Base-by-base conservation (phyloP, 768 basidiomycete genomes). In the Panellus pusillus region DNA sequence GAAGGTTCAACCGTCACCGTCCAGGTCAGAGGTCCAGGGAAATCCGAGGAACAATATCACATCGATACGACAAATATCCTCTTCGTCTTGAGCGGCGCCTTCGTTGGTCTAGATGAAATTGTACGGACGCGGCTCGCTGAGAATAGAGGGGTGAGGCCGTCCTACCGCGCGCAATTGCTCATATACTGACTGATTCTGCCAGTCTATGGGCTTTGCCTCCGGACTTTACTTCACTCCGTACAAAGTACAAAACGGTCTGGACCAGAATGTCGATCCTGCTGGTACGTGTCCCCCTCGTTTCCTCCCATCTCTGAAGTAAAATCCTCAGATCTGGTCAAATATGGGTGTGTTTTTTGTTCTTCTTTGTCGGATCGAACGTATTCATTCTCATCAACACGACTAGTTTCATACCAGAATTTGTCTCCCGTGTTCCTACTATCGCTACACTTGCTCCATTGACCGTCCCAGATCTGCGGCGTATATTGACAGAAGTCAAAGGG, bases 11-110 rank as follows among this genome's bases (percentile, higher is more conserved):
- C 86, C 7, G 79, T 96, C 36, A 86, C 84, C n/a, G 78, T 96
- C 1, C 89, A 90, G 62, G 83, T 86, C 0, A 92, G 89, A 67
- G 83, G 80, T 15, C 68, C 77, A 77, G 75, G 72, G 27, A 89
- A 81, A 63, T 77, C 84, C 0, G 91, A 93, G 41, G 72, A 77
- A 9, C 52, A 54, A 12, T 89, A 84, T 61, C 81, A 84, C 47
- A 86, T 94, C 35, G 89, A 94, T 68, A 96, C 93, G 0, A 83
- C 88, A 8, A 94, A 98, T 62, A 83, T 98, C 20, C 74, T 98
- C n/a, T 98, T 98, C 70, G 89, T 98, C 55, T 68, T 96, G 11
- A 94, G 93, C 45, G 96, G 96, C 2, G 96, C 96, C 1, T 97
- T 97, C 65, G 93, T 97, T 9, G 95, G 95, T 0, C 71, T 98